Conservation (phyloP, 164 flowering plant species). For the Umbellularia californica region DNA sequence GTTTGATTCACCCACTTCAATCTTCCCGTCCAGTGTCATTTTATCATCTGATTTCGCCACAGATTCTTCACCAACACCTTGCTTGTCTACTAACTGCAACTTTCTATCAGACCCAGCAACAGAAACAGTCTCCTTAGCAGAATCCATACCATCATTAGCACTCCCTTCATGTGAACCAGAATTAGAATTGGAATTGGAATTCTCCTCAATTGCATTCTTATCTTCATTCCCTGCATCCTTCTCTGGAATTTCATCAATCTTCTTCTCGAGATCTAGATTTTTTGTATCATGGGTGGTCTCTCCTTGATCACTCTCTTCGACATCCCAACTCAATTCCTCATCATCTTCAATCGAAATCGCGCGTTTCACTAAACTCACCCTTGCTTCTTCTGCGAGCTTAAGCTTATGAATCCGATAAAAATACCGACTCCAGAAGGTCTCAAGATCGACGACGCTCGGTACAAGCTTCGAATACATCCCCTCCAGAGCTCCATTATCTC, state of each 20-base stretch:
- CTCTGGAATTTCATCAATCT: not conserved
- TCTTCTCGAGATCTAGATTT: conserved; percentile 3
- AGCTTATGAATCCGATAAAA: conserved; percentile 61
- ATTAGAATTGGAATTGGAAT: too few species aligned
- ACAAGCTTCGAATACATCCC: conserved; percentile 54
- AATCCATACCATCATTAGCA: not conserved
- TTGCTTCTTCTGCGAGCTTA: conserved; percentile 62
- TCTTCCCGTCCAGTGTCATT: conserved; percentile 28
- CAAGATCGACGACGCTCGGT: conserved; percentile 42
- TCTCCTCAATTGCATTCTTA: not conserved
- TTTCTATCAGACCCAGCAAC: not conserved
- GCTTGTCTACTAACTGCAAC: not conserved
- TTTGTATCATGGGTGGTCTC: not conserved
- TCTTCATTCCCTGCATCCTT: not conserved
- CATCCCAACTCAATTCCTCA: conserved; percentile 90
- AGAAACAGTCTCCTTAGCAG: not conserved
- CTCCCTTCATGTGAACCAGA: too few species aligned
- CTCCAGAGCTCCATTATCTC: conserved; percentile 41
- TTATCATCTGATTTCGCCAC: conserved; percentile 23
- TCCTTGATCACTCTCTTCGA: conserved; percentile 38
- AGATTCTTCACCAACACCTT: conserved; percentile 2
- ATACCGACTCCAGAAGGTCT: conserved; percentile 70
- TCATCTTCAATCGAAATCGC: conserved; percentile 69
- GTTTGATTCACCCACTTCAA: conserved; percentile 35
- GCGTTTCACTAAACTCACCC: conserved; percentile 64